A percentile compares a stretch with the other conserved stretches of the same genome.
Conservation (phyloP, 805 yeast species). For the Dipodascopsis uninucleata region DNA sequence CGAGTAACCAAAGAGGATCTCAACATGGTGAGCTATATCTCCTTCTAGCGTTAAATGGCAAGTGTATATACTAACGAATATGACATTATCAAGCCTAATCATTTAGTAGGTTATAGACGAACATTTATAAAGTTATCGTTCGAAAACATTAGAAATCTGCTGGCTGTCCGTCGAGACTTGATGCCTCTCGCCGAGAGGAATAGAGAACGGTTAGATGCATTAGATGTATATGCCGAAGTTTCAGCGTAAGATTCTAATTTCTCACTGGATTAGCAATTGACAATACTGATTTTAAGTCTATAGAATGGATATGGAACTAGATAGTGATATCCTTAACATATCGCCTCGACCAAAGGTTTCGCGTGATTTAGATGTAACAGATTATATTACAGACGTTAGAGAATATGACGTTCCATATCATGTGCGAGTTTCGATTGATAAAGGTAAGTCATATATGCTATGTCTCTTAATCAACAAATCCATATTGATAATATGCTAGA, state of each 20-base stretch:
- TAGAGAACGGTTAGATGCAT: constrained; percentile 54
- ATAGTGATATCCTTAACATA: constrained; percentile 29
- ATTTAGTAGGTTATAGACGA: constrained; percentile 70
- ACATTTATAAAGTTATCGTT: constrained; percentile 65
- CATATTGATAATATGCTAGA: constrained; percentile 32
- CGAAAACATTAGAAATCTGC: constrained; percentile 67
- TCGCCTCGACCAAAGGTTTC: constrained; percentile 22
- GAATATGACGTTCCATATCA: constrained; percentile 97
- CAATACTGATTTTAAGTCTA: constrained; percentile 28
- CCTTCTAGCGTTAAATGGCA: not conserved
- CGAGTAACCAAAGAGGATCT: constrained; percentile 74
- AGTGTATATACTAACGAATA: not conserved
- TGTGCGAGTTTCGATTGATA: constrained; percentile 92
- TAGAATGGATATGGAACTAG: constrained; percentile 35
- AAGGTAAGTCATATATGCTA: constrained; percentile 34
- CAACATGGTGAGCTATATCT: constrained; percentile 39
- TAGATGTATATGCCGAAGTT: constrained; percentile 63
- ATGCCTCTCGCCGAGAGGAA: constrained; percentile 70
- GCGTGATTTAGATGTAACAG: constrained; percentile 49
- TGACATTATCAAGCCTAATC: constrained; percentile 54
- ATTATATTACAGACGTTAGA: constrained; percentile 67
- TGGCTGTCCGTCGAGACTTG: constrained; percentile 66
- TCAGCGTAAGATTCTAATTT: constrained; percentile 38
- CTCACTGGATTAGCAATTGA: not conserved
- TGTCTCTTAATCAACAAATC: not conserved